Conservation (phyloP, 768 basidiomycete genomes). For the Mycena galericulata region DNA sequence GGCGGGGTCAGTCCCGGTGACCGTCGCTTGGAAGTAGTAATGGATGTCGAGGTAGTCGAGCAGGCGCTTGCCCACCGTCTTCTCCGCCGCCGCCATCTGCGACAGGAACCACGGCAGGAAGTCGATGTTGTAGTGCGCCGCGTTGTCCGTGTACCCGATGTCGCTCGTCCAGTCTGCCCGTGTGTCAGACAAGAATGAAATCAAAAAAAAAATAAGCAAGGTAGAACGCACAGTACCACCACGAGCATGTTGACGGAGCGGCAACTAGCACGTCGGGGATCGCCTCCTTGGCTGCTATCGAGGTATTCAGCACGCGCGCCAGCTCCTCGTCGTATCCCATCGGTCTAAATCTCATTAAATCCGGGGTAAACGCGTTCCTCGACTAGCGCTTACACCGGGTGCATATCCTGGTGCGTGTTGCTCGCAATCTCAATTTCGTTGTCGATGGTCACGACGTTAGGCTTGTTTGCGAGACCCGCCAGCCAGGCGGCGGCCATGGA, state of each 20-base stretch:
- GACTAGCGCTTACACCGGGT: slow-evolving; percentile 56
- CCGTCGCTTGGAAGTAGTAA: slow-evolving; percentile 66
- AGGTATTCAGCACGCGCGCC: slow-evolving; percentile 55
- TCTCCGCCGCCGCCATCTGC: slow-evolving; percentile 57
- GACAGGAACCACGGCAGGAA: slow-evolving; percentile 68
- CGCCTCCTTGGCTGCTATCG: slow-evolving; percentile 39
- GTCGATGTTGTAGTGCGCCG: slow-evolving; percentile 64
- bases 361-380: neutral
- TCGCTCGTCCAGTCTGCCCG: slow-evolving; percentile 63
- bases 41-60: slow-evolving; percentile 70
- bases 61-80: slow-evolving; percentile 52
- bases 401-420: slow-evolving; percentile 69
- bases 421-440: slow-evolving; percentile 70
- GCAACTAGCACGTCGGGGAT: slow-evolving; percentile 33
- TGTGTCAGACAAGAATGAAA: neutral
- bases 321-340: slow-evolving; percentile 66
- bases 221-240: slow-evolving; percentile 34
- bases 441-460: slow-evolving; percentile 60
- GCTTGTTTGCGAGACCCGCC: slow-evolving; percentile 58
- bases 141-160: slow-evolving; percentile 60
- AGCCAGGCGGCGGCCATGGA: slow-evolving; percentile 59
- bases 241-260: slow-evolving; percentile 33
- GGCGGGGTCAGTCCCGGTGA: slow-evolving; percentile 63
- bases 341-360: slow-evolving; percentile 42
- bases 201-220: neutral